Conservation (phyloP, 306 rosid genomes). For the Ammopiptanthus mongolicus region DNA sequence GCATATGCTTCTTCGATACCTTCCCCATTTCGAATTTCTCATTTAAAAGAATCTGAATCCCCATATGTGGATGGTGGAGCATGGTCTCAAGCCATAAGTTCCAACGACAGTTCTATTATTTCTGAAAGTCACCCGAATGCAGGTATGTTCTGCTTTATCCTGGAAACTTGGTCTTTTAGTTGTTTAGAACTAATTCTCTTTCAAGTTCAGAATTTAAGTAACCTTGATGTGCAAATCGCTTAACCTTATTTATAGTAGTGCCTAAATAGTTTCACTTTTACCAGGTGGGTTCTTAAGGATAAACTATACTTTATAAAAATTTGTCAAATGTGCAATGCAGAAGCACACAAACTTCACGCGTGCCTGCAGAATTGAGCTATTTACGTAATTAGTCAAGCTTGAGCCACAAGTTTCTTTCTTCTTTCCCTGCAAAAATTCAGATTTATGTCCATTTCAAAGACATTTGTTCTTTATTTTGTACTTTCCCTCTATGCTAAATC, state of each 20-base stretch:
- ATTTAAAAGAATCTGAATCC: constrained; percentile 64
- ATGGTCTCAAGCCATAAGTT: constrained; percentile 32
- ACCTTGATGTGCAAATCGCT: not conserved
- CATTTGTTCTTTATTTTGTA: not conserved
- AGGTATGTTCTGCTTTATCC: constrained; percentile 39
- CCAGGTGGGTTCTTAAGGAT: not conserved
- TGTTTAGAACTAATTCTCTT: constrained; percentile 1
- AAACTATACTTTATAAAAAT: not conserved
- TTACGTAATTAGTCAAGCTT: not conserved
- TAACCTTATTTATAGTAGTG: not conserved
- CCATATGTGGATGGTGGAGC: constrained; percentile 44
- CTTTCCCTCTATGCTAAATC: not conserved
- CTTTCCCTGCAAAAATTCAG: not conserved
- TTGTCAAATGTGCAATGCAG: not conserved
- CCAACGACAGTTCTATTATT: constrained; percentile 32
- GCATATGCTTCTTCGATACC: constrained; percentile 66
- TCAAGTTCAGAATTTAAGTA: constrained; percentile 3
- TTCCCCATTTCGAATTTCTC: constrained; percentile 74
- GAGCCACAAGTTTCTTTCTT: not conserved
- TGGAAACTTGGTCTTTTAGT: constrained; percentile 1
- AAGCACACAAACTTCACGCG: not conserved
- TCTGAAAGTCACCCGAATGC: constrained; percentile 34
- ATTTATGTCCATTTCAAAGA: constrained; percentile 2
- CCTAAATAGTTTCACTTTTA: not conserved
- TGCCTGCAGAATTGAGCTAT: not conserved